A percentile compares a stretch with the other conserved stretches of the same genome.
Evolutionary conservation across 2,329 filamentous ascomycete species (phyloP).

Genomic region (Claviceps monticola): DNA sequence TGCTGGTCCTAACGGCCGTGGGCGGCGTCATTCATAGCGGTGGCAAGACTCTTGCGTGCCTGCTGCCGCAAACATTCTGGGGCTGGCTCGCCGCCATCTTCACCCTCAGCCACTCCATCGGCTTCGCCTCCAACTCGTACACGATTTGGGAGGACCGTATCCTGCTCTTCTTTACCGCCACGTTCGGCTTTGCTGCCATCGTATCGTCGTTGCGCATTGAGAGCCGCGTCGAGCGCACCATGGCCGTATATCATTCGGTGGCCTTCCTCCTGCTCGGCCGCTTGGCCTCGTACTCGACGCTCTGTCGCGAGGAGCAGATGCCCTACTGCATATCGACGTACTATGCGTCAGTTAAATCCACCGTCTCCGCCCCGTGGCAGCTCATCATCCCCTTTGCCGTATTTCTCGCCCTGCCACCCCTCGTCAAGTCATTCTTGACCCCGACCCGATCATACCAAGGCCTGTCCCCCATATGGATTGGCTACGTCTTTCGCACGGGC

Average conservation of each 20-base stretch:
- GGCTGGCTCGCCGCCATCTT: conserved; percentile 75
- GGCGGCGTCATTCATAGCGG: conserved; percentile 27
- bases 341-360: conserved; percentile 82
- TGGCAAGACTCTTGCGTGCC: conserved; percentile 31
- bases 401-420: conserved; percentile 54
- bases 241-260: conserved; percentile 75
- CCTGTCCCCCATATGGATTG: conserved; percentile 72
- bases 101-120: conserved; percentile 74
- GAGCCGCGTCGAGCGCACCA: conserved; percentile 49
- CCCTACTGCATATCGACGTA: conserved; percentile 91
- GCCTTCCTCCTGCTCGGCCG: conserved; percentile 70
- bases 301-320: conserved; percentile 98
- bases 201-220: conserved; percentile 63
- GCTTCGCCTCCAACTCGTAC: conserved; percentile 95
- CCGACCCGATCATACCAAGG: conserved; percentile 82
- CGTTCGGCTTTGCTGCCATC: conserved; percentile 67
- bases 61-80: conserved; percentile 68
- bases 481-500: conserved; percentile 61
- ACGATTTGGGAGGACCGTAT: conserved; percentile 99
- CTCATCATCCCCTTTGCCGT: conserved; percentile 66
- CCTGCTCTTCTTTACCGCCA: conserved; percentile 76
- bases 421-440: conserved; percentile 66
- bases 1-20: conserved; percentile 27
- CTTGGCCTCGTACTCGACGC: conserved; percentile 71
- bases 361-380: conserved; percentile 87